These are phyloP conservation scores for Exserohilum turcica DNA, from an alignment of 2,329 filamentous ascomycete species.

Conservation along the genomic window DNA sequence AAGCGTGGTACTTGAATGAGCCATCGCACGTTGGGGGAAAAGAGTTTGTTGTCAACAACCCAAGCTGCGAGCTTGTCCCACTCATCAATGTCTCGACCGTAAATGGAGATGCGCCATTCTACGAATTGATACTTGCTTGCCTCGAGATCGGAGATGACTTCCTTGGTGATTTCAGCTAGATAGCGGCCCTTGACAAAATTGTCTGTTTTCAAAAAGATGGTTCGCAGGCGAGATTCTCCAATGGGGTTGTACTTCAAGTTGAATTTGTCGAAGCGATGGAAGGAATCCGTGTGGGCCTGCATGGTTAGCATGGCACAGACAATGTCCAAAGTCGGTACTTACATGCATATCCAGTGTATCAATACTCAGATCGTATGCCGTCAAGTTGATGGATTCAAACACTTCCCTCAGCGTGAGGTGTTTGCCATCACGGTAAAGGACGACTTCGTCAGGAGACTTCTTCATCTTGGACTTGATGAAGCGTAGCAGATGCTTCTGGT, in stretches of 20 bases:
- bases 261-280: constrained; percentile 99
- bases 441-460: constrained; percentile 92
- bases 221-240: constrained; percentile 89
- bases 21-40: constrained; percentile 97
- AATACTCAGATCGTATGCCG: constrained; percentile 96
- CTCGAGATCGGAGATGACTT: constrained; percentile 95
- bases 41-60: constrained; percentile 97
- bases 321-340: constrained; percentile 46
- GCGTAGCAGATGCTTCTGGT: constrained; percentile 95
- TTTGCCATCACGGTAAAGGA: constrained; percentile 89
- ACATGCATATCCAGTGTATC: constrained; percentile 99
- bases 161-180: constrained; percentile 94
- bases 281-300: constrained; percentile 92
- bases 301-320: constrained; percentile 13
- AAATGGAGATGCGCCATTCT: constrained; percentile 98
- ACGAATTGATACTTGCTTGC: constrained; percentile 99
- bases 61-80: constrained; percentile 98
- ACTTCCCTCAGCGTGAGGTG: constrained; percentile 90
- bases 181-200: constrained; percentile 97
- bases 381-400: constrained; percentile 96
- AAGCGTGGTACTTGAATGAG: constrained; percentile 92
- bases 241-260: constrained; percentile 99
- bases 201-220: constrained; percentile 99
- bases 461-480: constrained; percentile 99
- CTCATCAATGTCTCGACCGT: constrained; percentile 87